A percentile compares a stretch with the other conserved stretches of the same genome.
Conservation (phyloP, 2,329 filamentous ascomycete genomes). For the Xylariomycetidae sp. region DNA sequence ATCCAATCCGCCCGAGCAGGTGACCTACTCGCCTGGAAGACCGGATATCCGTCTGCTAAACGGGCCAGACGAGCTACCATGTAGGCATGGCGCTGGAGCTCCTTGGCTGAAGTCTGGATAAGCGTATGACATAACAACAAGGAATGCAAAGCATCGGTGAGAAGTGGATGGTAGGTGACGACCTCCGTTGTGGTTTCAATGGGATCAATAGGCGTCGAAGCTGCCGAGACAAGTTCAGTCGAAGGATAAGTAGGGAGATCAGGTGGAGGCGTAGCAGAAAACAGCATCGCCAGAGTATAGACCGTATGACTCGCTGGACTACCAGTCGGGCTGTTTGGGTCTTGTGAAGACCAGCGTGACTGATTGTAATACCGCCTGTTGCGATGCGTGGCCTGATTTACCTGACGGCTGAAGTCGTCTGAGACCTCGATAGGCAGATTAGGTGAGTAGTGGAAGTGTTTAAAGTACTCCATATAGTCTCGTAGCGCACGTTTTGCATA, state of each 20-base stretch:
- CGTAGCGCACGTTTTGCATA: slow-evolving; percentile 71
- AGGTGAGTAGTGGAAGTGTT: slow-evolving; percentile 72
- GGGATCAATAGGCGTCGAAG: slow-evolving; percentile 21
- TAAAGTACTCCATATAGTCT: slow-evolving; percentile 68
- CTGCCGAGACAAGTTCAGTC: slow-evolving; percentile 28
- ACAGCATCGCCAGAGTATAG: slow-evolving; percentile 55
- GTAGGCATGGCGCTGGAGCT: slow-evolving; percentile 72
- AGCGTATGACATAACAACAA: slow-evolving; percentile 74
- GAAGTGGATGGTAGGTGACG: slow-evolving; percentile 74
- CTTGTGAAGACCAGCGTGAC: slow-evolving; percentile 37
- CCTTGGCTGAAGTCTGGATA: slow-evolving; percentile 69
- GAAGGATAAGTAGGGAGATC: slow-evolving; percentile 63
- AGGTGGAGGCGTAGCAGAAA: slow-evolving; percentile 59
- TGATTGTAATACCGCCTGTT: slow-evolving; percentile 23
- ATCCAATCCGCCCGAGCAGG: slow-evolving; percentile 75
- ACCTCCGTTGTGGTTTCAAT: slow-evolving; percentile 45
- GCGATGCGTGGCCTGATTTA: slow-evolving; percentile 44
- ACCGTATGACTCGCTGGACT: slow-evolving; percentile 30
- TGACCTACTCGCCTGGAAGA: slow-evolving; percentile 67
- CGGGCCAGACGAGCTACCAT: slow-evolving; percentile 73
- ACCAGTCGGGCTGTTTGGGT: slow-evolving; percentile 25
- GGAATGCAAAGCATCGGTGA: slow-evolving; percentile 73
- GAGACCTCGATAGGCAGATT: slow-evolving; percentile 55
- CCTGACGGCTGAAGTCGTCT: slow-evolving; percentile 50
- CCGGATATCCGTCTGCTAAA: slow-evolving; percentile 71